Evolutionary conservation across 768 basidiomycete species (phyloP).

Genomic region (Chalciporus piperatus): DNA sequence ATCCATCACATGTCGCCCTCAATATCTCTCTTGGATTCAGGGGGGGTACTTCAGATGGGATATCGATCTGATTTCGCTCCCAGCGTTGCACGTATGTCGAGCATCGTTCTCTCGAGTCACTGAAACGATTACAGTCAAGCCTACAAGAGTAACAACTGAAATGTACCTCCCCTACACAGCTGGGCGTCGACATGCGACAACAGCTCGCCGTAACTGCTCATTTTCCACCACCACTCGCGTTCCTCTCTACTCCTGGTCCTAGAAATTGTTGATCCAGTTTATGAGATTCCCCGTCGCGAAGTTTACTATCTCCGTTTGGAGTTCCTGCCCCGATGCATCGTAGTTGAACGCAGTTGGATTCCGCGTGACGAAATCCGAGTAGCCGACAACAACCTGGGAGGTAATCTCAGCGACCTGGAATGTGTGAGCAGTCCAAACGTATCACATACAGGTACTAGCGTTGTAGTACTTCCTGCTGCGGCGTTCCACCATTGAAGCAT

Average conservation of each 20-base stretch:
- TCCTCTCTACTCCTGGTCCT: constrained; percentile 8
- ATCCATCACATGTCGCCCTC: too few relatives aligned
- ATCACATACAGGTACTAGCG: neutral
- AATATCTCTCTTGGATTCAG: too few relatives aligned
- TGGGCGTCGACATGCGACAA: constrained; percentile 57
- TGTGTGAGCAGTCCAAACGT: too few relatives aligned
- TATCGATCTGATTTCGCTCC: too few relatives aligned
- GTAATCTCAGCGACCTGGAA: neutral
- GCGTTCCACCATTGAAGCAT: neutral
- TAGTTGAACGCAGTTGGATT: neutral
- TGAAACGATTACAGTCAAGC: too few relatives aligned
- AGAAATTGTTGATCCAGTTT: neutral
- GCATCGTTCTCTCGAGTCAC: too few relatives aligned
- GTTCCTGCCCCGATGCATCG: neutral
- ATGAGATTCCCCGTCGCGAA: neutral
- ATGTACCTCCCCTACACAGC: constrained; percentile 43
- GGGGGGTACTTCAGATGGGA: too few relatives aligned
- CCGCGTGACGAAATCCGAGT: neutral
- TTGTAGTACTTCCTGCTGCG: neutral
- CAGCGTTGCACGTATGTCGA: too few relatives aligned
- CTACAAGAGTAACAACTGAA: too few relatives aligned
- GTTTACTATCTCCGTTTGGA: neutral
- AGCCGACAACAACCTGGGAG: neutral
- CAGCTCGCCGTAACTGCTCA: constrained; percentile 38
- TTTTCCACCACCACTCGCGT: constrained; percentile 24